A percentile compares a stretch with the other conserved stretches of the same genome.
Evolutionary conservation across 306 rosid species (phyloP).

Genomic region (Quercus glauca): DNA sequence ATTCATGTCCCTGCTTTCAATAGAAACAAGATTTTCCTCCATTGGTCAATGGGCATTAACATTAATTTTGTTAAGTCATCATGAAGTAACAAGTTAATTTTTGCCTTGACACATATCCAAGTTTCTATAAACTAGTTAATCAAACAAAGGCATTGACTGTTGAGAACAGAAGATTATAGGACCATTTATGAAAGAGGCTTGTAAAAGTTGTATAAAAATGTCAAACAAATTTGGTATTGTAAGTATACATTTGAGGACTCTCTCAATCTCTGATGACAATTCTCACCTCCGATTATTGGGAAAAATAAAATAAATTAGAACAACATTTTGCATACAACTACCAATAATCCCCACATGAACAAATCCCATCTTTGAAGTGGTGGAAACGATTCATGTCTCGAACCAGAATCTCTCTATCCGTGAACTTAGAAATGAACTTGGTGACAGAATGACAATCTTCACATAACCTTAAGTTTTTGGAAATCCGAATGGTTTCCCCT

Average conservation of each 20-base stretch:
- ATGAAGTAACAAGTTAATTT: background rate
- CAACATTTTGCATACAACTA: conserved; percentile 28
- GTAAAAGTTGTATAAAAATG: background rate
- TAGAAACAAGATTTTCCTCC: background rate
- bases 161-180: background rate
- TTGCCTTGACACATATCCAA: background rate
- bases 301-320: background rate
- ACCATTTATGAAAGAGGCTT: background rate
- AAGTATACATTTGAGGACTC: background rate
- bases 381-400: conserved; percentile 94
- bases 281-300: background rate
- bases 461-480: conserved; percentile 86
- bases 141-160: background rate
- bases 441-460: conserved; percentile 93
- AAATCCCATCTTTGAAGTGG: conserved; percentile 70
- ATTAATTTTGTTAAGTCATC: background rate
- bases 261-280: background rate
- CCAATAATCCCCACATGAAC: conserved; percentile 97
- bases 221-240: background rate
- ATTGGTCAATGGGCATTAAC: background rate
- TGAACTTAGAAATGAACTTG: conserved; percentile 74
- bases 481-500: conserved; percentile 73
- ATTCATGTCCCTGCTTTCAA: background rate
- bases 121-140: background rate
- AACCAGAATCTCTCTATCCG: conserved; percentile 79